Evolutionary conservation across 2,329 filamentous ascomycete genomes (phyloP).

Genomic region (Seiridium unicorne): DNA sequence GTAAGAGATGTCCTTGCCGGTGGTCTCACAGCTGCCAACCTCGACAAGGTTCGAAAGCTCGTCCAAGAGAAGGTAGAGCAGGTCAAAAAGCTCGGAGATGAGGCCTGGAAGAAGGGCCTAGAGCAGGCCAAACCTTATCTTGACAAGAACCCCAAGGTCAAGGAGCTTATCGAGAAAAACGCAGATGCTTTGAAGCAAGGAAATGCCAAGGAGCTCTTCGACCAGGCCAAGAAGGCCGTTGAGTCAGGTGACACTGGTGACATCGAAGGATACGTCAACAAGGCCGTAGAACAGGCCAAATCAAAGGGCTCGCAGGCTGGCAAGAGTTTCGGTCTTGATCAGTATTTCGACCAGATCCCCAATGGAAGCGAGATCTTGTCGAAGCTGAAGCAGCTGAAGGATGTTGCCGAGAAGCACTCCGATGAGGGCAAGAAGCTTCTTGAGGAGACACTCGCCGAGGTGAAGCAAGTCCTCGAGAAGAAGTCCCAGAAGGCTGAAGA

Average conservation of each 20-base stretch:
- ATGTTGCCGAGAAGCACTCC: constrained; percentile 66
- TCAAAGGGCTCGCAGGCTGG: constrained; percentile 37
- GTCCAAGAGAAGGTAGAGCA: constrained; percentile 69
- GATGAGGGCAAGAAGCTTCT: constrained; percentile 68
- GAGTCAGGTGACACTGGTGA: constrained; percentile 59
- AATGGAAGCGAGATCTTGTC: constrained; percentile 62
- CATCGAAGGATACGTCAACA: constrained; percentile 60
- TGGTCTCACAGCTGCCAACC: constrained; percentile 53
- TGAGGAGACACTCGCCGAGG: constrained; percentile 66
- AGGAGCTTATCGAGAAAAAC: constrained; percentile 71
- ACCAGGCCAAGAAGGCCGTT: constrained; percentile 59
- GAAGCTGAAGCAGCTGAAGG: constrained; percentile 63
- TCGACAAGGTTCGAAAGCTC: constrained; percentile 58
- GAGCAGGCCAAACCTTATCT: constrained; percentile 71
- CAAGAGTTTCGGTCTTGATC: constrained; percentile 48
- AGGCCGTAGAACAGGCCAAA: constrained; percentile 59
- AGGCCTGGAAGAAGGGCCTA: constrained; percentile 70
- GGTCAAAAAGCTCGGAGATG: constrained; percentile 65
- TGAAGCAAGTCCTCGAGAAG: constrained; percentile 63
- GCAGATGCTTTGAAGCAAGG: constrained; percentile 65
- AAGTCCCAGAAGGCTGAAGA: constrained; percentile 57
- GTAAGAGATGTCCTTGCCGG: constrained; percentile 61
- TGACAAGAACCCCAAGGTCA: constrained; percentile 75
- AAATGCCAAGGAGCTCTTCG: constrained; percentile 62
- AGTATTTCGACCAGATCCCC: constrained; percentile 66